Percentiles rank a stretch among this genome's conserved stretches.
Conservation (phyloP, 345 rosid species). For the Gossypium thurberi region DNA sequence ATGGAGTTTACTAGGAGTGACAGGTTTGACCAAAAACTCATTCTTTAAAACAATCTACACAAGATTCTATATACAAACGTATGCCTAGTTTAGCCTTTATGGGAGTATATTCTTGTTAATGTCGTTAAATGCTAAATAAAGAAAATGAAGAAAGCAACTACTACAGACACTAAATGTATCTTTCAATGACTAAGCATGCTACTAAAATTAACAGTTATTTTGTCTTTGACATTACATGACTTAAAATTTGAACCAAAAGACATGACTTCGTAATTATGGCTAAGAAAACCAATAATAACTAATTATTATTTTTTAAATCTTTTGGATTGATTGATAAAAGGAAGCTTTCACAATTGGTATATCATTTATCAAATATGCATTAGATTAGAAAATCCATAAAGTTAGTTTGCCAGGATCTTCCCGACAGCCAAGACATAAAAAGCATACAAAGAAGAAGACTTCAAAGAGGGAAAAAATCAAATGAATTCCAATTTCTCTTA, state of each 20-base stretch:
- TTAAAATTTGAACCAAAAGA: not conserved
- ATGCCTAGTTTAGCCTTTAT: not conserved
- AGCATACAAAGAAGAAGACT: not conserved
- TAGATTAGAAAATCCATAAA: not conserved
- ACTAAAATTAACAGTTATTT: not conserved
- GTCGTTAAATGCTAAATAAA: not conserved
- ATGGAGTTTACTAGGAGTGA: not conserved
- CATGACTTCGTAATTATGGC: not conserved
- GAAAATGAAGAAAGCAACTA: not conserved
- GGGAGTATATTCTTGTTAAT: not conserved
- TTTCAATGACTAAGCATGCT: not conserved
- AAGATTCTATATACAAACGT: not conserved
- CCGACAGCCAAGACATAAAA: not conserved
- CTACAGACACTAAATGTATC: not conserved
- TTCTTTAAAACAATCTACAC: not conserved
- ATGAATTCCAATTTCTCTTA: constrained; percentile 13
- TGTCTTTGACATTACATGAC: not conserved
- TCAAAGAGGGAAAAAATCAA: constrained; percentile 8
- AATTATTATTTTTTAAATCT: not conserved
- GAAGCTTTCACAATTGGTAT: not conserved
- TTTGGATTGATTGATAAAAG: constrained; percentile 1
- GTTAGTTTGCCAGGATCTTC: not conserved
- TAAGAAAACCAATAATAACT: not conserved
- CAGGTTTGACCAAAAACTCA: not conserved
- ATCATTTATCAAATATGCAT: not conserved